Conservation (phyloP, 176 grass and related monocot genomes). For the Aegilops bicornis region DNA sequence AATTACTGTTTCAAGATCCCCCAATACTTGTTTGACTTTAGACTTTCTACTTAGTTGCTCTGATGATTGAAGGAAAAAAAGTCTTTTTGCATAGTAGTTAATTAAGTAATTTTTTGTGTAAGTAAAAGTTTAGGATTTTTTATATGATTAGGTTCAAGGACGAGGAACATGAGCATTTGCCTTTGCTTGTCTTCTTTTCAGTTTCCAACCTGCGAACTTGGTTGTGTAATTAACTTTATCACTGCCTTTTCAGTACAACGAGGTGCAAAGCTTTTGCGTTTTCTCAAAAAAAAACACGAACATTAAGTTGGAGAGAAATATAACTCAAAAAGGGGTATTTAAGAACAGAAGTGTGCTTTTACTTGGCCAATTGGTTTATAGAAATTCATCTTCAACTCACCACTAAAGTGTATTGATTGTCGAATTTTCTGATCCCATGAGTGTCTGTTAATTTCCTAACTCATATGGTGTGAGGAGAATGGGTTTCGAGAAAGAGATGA, state of each 20-base stretch:
- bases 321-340: background rate
- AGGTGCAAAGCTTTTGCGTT: too few species aligned
- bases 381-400: background rate
- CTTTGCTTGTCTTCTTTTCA: too few species aligned
- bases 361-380: background rate
- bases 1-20: background rate
- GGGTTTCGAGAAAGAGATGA: background rate
- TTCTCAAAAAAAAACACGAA: background rate
- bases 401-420: background rate
- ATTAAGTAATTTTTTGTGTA: background rate
- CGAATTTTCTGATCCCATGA: background rate
- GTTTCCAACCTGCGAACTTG: too few species aligned
- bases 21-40: background rate
- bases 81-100: background rate
- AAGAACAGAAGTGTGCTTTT: background rate
- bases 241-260: too few species aligned
- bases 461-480: background rate
- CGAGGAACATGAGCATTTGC: background rate
- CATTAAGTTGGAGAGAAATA: slow-evolving; percentile 13
- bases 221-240: too few species aligned
- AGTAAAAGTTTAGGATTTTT: background rate
- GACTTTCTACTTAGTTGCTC: background rate
- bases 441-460: background rate
- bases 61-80: background rate
- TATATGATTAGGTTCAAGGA: background rate